phyloP scores from a whole-genome alignment of 495 filamentous ascomycete species.

The Filosporella fistucella region DNA sequence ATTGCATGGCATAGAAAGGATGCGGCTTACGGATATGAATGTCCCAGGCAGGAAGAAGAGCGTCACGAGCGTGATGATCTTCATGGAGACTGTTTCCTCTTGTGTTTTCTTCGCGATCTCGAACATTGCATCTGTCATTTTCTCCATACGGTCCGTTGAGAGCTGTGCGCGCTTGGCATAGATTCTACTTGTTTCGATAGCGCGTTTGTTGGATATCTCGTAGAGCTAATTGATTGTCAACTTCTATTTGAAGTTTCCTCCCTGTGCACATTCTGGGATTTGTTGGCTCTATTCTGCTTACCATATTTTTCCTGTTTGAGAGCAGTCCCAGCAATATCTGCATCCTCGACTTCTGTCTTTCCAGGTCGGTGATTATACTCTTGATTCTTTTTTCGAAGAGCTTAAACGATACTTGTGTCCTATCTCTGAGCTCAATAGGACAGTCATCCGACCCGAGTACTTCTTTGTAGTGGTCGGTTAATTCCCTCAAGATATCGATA shows the following conservation, averaged over 20 bases:
- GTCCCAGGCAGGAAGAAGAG: constrained; percentile 40
- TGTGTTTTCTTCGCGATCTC: constrained; percentile 27
- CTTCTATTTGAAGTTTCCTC: too few relatives aligned
- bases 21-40: constrained; percentile 33
- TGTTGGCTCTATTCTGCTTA: too few relatives aligned
- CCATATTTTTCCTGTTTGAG: constrained; percentile 17
- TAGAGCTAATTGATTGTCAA: too few relatives aligned
- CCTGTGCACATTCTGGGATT: too few relatives aligned
- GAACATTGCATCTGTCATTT: constrained; percentile 18
- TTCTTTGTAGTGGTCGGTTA: constrained; percentile 27
- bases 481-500: constrained; percentile 27
- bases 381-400: constrained; percentile 5
- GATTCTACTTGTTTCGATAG: too few relatives aligned
- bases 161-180: constrained; percentile 3
- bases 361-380: constrained; percentile 9
- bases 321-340: constrained; percentile 10
- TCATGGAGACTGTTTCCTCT: constrained; percentile 32
- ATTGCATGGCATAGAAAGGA: too few relatives aligned
- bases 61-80: constrained; percentile 38
- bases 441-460: neutral
- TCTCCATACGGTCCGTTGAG: constrained; percentile 8
- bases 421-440: neutral
- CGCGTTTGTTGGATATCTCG: too few relatives aligned
- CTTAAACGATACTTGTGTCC: neutral
- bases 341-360: constrained; percentile 12